Evolutionary conservation across 345 rosid genomes (phyloP).

Genomic region (Moricandia moricandioides): DNA sequence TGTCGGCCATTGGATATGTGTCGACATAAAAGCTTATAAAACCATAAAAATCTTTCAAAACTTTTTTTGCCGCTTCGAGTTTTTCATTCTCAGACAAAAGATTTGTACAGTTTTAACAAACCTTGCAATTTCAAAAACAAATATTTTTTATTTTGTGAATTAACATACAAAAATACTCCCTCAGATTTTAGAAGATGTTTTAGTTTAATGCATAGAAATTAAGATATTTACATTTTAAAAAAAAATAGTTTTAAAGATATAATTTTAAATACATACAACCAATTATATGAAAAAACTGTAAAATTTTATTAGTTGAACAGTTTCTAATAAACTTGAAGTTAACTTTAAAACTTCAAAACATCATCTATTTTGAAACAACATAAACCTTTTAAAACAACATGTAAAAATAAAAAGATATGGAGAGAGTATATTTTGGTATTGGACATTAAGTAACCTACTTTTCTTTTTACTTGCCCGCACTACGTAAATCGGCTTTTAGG

Average conservation of each 20-base stretch:
- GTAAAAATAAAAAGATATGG: no score
- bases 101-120: constrained; percentile 12
- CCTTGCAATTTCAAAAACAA: not conserved
- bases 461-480: constrained; percentile 32
- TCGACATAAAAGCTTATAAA: constrained; percentile 19
- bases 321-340: no score
- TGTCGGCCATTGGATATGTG: constrained; percentile 37
- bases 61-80: constrained; percentile 21
- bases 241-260: no score
- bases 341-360: no score
- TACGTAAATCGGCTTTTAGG: constrained; percentile 26
- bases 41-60: constrained; percentile 4
- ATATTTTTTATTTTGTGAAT: not conserved
- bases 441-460: constrained; percentile 12
- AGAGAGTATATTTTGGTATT: not conserved
- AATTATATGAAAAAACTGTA: no score
- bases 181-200: no score
- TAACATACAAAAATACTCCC: not conserved
- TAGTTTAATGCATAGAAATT: no score
- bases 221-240: no score
- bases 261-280: no score
- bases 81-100: constrained; percentile 20
- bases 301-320: no score
- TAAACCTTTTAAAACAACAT: no score
- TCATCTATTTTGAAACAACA: no score